Evolutionary conservation across 805 yeast species (phyloP).

Genomic region (Ogataea pilisensis): DNA sequence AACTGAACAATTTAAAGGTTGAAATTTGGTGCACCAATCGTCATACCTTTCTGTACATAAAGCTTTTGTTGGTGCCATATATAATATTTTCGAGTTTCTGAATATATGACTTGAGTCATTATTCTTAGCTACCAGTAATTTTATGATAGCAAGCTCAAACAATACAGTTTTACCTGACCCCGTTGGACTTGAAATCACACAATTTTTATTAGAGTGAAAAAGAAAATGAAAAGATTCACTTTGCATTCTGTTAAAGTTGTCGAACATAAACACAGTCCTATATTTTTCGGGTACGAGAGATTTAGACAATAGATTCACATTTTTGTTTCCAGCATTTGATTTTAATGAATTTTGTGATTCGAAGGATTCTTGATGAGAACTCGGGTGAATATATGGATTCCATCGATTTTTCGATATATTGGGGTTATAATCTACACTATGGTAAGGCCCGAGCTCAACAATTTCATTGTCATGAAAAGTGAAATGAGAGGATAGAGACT

Average conservation of each 20-base stretch:
- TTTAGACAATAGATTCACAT: not conserved
- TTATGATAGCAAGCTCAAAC: constrained; percentile 48
- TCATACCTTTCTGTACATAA: constrained; percentile 46
- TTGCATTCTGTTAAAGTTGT: constrained; percentile 47
- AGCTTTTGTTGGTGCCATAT: constrained; percentile 60
- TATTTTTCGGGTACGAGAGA: constrained; percentile 36
- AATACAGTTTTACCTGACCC: constrained; percentile 58
- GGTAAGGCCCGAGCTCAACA: too few species aligned
- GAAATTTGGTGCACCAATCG: constrained; percentile 44
- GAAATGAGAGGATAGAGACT: too few species aligned
- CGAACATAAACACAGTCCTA: constrained; percentile 32
- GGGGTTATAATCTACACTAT: too few species aligned
- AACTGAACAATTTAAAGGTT: constrained; percentile 35
- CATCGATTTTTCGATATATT: too few species aligned
- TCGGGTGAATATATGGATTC: too few species aligned
- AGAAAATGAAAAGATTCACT: constrained; percentile 37
- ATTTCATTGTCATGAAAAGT: too few species aligned
- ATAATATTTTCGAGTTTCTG: constrained; percentile 35
- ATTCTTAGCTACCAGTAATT: constrained; percentile 26
- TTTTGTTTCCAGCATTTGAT: not conserved
- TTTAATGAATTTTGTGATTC: too few species aligned
- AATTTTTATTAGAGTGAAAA: constrained; percentile 35
- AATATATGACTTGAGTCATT: constrained; percentile 4
- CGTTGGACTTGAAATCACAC: constrained; percentile 51
- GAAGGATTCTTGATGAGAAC: too few species aligned